Percentiles rank a stretch among this genome's conserved stretches.
phyloP scores from a whole-genome alignment of 441 rosid genomes.

The Geranium incanum region DNA sequence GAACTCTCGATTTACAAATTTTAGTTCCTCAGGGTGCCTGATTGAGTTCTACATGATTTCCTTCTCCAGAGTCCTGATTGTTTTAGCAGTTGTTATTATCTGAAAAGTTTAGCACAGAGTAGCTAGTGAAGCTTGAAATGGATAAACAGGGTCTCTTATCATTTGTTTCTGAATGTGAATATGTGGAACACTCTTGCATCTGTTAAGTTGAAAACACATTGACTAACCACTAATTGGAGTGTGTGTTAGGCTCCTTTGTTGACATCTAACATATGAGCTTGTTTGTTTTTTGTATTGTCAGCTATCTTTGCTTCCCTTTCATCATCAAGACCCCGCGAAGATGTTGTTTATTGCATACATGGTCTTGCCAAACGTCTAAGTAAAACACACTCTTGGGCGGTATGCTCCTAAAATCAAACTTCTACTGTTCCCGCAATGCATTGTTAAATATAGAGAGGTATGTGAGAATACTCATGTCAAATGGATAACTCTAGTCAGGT shows the following conservation, averaged over 20 bases:
- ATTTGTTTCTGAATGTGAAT: neutral
- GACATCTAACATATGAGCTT: neutral
- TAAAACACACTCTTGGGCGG: slow-evolving; percentile 40
- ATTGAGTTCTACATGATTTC: neutral
- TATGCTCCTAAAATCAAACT: slow-evolving; percentile 16
- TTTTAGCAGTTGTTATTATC: too few relatives aligned
- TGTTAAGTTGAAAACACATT: neutral
- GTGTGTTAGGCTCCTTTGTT: neutral
- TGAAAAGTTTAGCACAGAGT: too few relatives aligned
- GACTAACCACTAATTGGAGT: neutral
- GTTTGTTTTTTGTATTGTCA: slow-evolving; percentile 16
- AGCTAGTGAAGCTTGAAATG: too few relatives aligned
- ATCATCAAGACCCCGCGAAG: slow-evolving; percentile 26
- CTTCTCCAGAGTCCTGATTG: neutral
- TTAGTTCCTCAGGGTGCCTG: neutral
- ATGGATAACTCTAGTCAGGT: too few relatives aligned
- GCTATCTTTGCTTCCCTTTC: slow-evolving; percentile 35
- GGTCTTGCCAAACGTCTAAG: slow-evolving; percentile 34
- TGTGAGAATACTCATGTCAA: too few relatives aligned
- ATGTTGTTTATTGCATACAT: slow-evolving; percentile 32
- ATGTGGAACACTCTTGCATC: neutral
- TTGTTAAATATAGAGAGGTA: too few relatives aligned
- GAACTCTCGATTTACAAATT: neutral
- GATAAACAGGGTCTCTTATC: too few relatives aligned
- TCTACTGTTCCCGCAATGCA: neutral